These are phyloP conservation scores for Fusarium sp. DNA, from an alignment of 2,329 filamentous ascomycete species.

Conservation along the genomic window DNA sequence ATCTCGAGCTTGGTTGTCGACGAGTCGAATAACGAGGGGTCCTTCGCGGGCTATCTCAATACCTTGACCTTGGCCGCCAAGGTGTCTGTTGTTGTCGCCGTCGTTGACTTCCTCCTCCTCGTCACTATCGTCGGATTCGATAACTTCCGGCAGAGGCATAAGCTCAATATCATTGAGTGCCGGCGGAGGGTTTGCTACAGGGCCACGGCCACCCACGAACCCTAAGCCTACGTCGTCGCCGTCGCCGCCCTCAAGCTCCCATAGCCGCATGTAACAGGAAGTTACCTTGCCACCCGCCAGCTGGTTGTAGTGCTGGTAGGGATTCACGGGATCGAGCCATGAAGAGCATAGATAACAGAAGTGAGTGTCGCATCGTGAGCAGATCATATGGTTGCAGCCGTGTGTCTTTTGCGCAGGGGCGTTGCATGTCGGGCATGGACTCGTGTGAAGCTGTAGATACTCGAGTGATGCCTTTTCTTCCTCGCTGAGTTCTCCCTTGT, in stretches of 20 bases:
- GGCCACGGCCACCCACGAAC: slow-evolving; percentile 54
- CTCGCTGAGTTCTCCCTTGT: slow-evolving; percentile 76
- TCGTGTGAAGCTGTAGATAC: slow-evolving; percentile 84
- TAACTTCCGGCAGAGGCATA: slow-evolving; percentile 40
- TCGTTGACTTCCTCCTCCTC: slow-evolving; percentile 46
- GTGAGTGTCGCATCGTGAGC: slow-evolving; percentile 87
- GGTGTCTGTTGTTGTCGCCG: slow-evolving; percentile 34
- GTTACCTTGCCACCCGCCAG: slow-evolving; percentile 62
- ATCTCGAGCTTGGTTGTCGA: slow-evolving; percentile 51
- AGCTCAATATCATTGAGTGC: slow-evolving; percentile 33
- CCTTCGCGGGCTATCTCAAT: slow-evolving; percentile 65
- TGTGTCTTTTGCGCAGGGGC: slow-evolving; percentile 89
- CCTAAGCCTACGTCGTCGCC: slow-evolving; percentile 62
- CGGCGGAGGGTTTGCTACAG: slow-evolving; percentile 24
- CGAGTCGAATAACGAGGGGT: slow-evolving; percentile 66
- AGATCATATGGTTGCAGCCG: slow-evolving; percentile 98
- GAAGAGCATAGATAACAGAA: slow-evolving; percentile 94
- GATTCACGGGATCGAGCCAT: slow-evolving; percentile 85
- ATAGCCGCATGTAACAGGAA: slow-evolving; percentile 84
- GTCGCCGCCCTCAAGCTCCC: slow-evolving; percentile 89
- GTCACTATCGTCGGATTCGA: slow-evolving; percentile 49
- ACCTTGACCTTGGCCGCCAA: slow-evolving; percentile 45
- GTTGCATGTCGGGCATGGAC: slow-evolving; percentile 88
- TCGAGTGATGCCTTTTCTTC: slow-evolving; percentile 90
- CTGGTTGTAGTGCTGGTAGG: slow-evolving; percentile 89